These are phyloP conservation scores for Rhazya stricta DNA, from an alignment of 257 asterid species.

Conservation along the genomic window DNA sequence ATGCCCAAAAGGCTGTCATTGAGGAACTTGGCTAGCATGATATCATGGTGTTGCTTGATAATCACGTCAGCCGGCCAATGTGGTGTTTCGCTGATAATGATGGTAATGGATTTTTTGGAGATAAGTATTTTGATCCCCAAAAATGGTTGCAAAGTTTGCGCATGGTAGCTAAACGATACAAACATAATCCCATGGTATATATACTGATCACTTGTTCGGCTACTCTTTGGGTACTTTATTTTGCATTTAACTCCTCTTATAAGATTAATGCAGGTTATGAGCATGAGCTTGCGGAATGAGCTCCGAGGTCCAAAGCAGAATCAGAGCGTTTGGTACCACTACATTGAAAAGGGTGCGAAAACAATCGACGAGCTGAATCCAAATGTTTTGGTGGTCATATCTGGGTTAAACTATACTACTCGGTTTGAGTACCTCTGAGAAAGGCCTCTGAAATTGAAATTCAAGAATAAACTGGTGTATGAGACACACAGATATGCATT, in stretches of 20 bases:
- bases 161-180: constrained; percentile 38
- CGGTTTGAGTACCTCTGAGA: constrained; percentile 32
- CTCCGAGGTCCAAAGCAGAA: constrained; percentile 50
- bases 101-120: constrained; percentile 78
- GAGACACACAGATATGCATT: constrained; percentile 73
- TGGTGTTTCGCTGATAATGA: constrained; percentile 60
- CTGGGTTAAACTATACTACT: constrained; percentile 48
- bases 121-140: constrained; percentile 40
- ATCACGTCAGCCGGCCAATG: constrained; percentile 57
- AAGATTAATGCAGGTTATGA: background rate
- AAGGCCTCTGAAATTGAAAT: constrained; percentile 24
- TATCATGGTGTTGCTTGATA: constrained; percentile 62
- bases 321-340: constrained; percentile 44
- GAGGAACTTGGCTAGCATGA: constrained; percentile 30
- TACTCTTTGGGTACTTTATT: no score
- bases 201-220: background rate
- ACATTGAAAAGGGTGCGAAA: constrained; percentile 49
- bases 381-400: constrained; percentile 46
- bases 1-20: constrained; percentile 52
- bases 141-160: constrained; percentile 59
- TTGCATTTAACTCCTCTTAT: no score
- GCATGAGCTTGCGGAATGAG: constrained; percentile 75
- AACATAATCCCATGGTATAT: constrained; percentile 33
- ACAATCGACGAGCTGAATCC: constrained; percentile 42
- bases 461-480: constrained; percentile 44